These are phyloP conservation scores for Strobilomyces dryophilus DNA, from an alignment of 768 basidiomycete genomes.

Conservation along the genomic window DNA sequence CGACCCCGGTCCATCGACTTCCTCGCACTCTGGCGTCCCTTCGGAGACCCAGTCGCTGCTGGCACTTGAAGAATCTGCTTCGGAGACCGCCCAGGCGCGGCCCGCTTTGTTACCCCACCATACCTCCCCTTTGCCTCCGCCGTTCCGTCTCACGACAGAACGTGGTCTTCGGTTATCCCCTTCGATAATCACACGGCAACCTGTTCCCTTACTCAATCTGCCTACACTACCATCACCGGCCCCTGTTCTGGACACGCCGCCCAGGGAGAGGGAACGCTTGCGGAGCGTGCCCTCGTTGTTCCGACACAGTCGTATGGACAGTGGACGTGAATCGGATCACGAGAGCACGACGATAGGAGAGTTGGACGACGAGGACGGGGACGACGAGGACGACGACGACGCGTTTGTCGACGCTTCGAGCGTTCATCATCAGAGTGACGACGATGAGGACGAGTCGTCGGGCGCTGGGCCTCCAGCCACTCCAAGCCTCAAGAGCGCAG, in stretches of 20 bases:
- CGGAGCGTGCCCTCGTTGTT: constrained; percentile 54
- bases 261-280: constrained; percentile 31
- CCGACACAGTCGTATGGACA: constrained; percentile 31
- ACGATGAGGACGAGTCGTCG: constrained; percentile 29
- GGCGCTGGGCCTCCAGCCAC: constrained; percentile 18
- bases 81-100: constrained; percentile 2
- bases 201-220: constrained; percentile 46
- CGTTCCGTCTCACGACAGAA: constrained; percentile 26
- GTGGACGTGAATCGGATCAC: constrained; percentile 21
- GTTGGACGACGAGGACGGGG: constrained; percentile 35
- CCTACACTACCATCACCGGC: constrained; percentile 42
- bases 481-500: constrained; percentile 2
- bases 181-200: constrained; percentile 40
- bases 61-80: not conserved
- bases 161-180: constrained; percentile 43
- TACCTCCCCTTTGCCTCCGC: constrained; percentile 15
- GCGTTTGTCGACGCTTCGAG: constrained; percentile 35
- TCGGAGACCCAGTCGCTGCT: not conserved
- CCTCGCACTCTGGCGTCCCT: not conserved
- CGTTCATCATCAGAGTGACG: constrained; percentile 36
- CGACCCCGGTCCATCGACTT: not conserved
- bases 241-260: constrained; percentile 6
- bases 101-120: constrained; percentile 8
- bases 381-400: constrained; percentile 31
- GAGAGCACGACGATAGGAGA: constrained; percentile 20